Evolutionary conservation across 768 basidiomycete genomes (phyloP).

Genomic region (Pisolithus albus): DNA sequence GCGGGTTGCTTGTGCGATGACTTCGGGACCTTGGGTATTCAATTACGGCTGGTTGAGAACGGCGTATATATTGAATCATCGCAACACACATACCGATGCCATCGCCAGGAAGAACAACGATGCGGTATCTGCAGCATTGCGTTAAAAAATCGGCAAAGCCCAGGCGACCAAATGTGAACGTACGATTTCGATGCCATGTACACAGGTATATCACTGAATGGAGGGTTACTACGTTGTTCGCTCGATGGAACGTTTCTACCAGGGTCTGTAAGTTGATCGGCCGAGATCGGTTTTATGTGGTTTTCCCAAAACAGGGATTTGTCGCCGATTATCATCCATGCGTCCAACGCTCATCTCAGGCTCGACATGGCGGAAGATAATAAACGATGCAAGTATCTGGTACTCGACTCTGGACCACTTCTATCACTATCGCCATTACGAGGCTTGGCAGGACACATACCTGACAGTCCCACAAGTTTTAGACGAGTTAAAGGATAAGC

Average conservation of each 20-base stretch:
- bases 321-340: not conserved
- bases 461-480: constrained; percentile 88
- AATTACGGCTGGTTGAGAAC: not conserved
- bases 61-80: not conserved
- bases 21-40: constrained; percentile 68
- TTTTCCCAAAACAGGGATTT: not conserved
- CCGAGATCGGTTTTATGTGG: not conserved
- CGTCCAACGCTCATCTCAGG: not conserved
- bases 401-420: constrained; percentile 91
- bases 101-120: constrained; percentile 91
- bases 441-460: constrained; percentile 81
- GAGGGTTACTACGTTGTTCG: not conserved
- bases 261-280: not conserved
- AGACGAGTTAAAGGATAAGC: constrained; percentile 81
- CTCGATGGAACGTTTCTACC: not conserved
- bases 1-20: constrained; percentile 76
- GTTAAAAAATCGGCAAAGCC: constrained; percentile 4
- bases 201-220: not conserved
- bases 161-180: constrained; percentile 11
- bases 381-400: constrained; percentile 65
- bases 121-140: constrained; percentile 55
- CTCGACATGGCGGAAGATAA: constrained; percentile 20
- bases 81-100: constrained; percentile 69
- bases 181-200: constrained; percentile 43
- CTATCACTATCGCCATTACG: constrained; percentile 83